Conservation (phyloP, 805 yeast genomes). For the Candida incommunis region DNA sequence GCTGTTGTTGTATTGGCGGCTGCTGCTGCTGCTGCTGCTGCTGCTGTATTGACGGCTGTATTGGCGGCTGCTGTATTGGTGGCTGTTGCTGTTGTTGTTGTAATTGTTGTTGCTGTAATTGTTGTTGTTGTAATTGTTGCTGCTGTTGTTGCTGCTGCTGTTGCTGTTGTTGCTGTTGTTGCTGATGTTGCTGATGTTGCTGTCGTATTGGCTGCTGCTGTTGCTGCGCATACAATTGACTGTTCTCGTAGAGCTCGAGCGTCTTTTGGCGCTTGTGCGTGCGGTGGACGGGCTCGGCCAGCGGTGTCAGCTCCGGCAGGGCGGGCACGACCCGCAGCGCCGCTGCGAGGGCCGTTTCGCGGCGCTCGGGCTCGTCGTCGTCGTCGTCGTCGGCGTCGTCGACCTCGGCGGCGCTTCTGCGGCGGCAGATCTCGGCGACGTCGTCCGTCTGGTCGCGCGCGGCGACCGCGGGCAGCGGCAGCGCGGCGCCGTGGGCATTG, state of each 20-base stretch:
- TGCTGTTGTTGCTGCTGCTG: background rate
- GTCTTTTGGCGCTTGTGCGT: conserved; percentile 1
- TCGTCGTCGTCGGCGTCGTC: background rate
- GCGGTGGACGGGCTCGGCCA: background rate
- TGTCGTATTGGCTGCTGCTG: background rate
- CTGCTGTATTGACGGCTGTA: too few relatives aligned
- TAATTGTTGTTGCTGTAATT: too few relatives aligned
- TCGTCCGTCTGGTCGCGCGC: background rate
- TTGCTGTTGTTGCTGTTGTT: background rate
- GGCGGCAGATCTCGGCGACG: background rate
- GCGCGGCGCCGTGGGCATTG: background rate
- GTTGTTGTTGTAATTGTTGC: background rate
- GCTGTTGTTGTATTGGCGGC: too few relatives aligned
- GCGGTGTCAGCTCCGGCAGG: too few relatives aligned
- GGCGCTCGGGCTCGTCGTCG: background rate
- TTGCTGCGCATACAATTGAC: background rate
- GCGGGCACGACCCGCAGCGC: too few relatives aligned
- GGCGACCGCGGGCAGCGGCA: background rate
- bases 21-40: too few relatives aligned
- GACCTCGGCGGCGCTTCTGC: background rate
- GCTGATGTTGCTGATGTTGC: background rate
- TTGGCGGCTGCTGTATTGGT: background rate
- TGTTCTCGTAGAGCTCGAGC: background rate
- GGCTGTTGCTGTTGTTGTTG: too few relatives aligned
- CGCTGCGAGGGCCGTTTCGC: background rate